Evolutionary conservation across 1,139 yeast genomes (phyloP), one percentile per base, ranked within the genome.

Genomic region (Suhomyces chickasaworum): DNA sequence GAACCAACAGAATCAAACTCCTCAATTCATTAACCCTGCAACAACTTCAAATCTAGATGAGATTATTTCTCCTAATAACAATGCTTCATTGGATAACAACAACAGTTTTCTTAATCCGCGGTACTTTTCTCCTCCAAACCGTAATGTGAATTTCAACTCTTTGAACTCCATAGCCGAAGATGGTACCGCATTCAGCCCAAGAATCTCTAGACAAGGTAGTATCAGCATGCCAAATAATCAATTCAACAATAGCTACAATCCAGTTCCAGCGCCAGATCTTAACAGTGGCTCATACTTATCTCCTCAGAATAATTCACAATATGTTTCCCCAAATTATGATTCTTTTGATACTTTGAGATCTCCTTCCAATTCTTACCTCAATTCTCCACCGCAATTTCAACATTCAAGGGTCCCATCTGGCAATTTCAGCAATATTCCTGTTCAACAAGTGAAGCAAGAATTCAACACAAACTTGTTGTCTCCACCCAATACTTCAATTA

Each of bases 71-170:
- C 77, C 77, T 25, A 46, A 53, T 3, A 45, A 52, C 27, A 47
- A 43, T 13, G 37, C 39, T 7, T 22, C 48, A 9, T 25, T 25
- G 15, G 53, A 45, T 42, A 56, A 57, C 42, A 55, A 56, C 41
- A 50, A 53, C 36, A 48, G 62, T 39, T 71, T 68, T 43, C 55
- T 71, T 40, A 70, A 66, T 42, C 68, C 77, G 6, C 76, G 71
- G 49, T 73, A 72, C 54, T 74, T 74, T 47, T 71, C 77, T 1
- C 78, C 78, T 3, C 66, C 73, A 5, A 61, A 58, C 15, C 64
- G 57, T 45, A 56, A 46, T 42, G 48, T 56, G 10, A 60, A 65
- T 46, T 69, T 60, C 44, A 61, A 61, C 47, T 56, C 64, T 13
- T 59, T 70, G 40, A 63, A 67, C 41, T 58, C 72, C 3, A 69